phyloP scores from a whole-genome alignment of 345 rosid genomes.

The Hibiscus syriacus region DNA sequence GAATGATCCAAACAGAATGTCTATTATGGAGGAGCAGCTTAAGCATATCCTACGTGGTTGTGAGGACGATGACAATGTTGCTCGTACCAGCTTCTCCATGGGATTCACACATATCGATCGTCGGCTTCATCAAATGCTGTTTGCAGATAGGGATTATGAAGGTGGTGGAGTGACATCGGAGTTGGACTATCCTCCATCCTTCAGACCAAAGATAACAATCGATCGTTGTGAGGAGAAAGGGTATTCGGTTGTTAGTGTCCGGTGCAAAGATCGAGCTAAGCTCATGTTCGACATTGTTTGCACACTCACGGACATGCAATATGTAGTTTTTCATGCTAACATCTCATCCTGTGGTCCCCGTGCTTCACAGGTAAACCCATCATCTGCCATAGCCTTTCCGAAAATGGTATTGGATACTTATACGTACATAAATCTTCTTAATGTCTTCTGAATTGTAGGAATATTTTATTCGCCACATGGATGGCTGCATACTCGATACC shows the following conservation, averaged over 20 bases:
- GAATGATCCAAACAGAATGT: too few species aligned
- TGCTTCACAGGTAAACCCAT: slow-evolving; percentile 50
- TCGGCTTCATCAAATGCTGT: too few species aligned
- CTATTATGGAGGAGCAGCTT: slow-evolving; percentile 88
- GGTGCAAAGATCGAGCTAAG: slow-evolving; percentile 80
- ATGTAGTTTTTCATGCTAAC: too few species aligned
- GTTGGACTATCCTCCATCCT: slow-evolving; percentile 30
- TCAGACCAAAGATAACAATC: too few species aligned
- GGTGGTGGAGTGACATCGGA: slow-evolving; percentile 32
- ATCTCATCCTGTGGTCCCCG: slow-evolving; percentile 66
- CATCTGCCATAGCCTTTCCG: background rate
- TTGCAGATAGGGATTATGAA: too few species aligned
- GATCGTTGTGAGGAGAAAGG: slow-evolving; percentile 75
- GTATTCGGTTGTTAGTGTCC: slow-evolving; percentile 68
- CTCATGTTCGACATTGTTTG: slow-evolving; percentile 91
- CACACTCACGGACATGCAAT: slow-evolving; percentile 91
- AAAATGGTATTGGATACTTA: background rate
- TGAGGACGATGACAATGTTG: slow-evolving; percentile 55
- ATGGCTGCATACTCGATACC: slow-evolving; percentile 72
- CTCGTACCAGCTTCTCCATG: slow-evolving; percentile 67
- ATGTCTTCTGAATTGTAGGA: slow-evolving; percentile 28
- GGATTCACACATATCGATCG: slow-evolving; percentile 87
- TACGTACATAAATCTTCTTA: background rate
- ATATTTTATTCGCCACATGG: slow-evolving; percentile 83
- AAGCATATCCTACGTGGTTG: slow-evolving; percentile 64